Evolutionary conservation across 2,329 filamentous ascomycete genomes (phyloP).

Genomic region (Aaosphaeria arxii): DNA sequence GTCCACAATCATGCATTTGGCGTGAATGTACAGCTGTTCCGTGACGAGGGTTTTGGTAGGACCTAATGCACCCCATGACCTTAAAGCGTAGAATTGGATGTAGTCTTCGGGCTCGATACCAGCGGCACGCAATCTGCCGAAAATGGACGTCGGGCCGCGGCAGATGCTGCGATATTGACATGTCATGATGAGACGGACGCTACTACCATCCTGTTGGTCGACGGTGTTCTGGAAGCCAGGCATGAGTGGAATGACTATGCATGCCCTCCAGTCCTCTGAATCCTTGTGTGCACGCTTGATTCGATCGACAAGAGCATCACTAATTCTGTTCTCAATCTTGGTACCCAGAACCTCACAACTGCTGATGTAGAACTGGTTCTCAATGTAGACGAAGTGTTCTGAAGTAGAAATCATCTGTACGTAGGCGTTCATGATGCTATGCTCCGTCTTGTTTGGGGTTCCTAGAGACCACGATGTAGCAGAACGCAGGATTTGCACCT

Average conservation of each 20-base stretch:
- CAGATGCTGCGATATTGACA: constrained; percentile 97
- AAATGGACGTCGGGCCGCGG: constrained; percentile 87
- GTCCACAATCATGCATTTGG: constrained; percentile 94
- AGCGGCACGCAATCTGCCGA: constrained; percentile 73
- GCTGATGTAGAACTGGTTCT: constrained; percentile 98
- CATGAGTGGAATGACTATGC: constrained; percentile 90
- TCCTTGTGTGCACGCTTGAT: constrained; percentile 82
- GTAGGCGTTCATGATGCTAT: constrained; percentile 95
- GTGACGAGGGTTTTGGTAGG: constrained; percentile 80
- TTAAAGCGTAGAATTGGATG: constrained; percentile 89
- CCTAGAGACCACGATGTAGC: constrained; percentile 90
- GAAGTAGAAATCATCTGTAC: constrained; percentile 92
- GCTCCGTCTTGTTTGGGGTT: constrained; percentile 76
- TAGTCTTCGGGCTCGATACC: constrained; percentile 93
- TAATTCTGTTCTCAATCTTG: constrained; percentile 88
- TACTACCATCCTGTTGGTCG: constrained; percentile 88
- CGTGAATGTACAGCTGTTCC: constrained; percentile 96
- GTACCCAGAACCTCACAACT: constrained; percentile 85
- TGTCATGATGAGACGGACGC: constrained; percentile 92
- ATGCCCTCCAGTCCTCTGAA: constrained; percentile 84
- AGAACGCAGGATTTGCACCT: constrained; percentile 92
- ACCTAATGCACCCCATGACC: constrained; percentile 89
- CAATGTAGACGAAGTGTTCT: constrained; percentile 96
- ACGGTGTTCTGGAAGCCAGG: constrained; percentile 99
- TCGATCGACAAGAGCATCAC: constrained; percentile 88